phyloP scores from a whole-genome alignment of 176 grass and related monocot genomes.

The Oryza brachyantha region DNA sequence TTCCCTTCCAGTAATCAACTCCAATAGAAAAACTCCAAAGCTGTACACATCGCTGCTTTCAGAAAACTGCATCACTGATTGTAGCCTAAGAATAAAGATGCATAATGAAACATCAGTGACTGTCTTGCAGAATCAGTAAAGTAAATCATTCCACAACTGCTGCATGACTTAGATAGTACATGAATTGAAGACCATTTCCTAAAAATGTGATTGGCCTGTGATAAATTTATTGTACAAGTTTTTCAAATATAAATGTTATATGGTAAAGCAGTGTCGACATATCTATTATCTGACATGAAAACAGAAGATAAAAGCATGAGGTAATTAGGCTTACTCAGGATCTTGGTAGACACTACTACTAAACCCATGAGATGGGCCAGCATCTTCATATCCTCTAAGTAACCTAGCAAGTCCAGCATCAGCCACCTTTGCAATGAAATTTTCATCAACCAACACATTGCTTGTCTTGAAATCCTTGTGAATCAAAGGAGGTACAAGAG shows the following conservation, averaged over 20 bases:
- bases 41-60: conserved; percentile 95
- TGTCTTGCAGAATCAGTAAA: neutral
- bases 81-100: conserved; percentile 49
- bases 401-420: conserved; percentile 78
- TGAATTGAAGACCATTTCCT: neutral
- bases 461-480: conserved; percentile 91
- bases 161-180: neutral
- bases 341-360: conserved; percentile 62
- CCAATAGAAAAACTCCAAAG: conserved; percentile 93
- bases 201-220: neutral
- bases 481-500: conserved; percentile 66
- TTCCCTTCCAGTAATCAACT: conserved; percentile 83
- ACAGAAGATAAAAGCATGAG: conserved; percentile 10
- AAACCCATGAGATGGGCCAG: conserved; percentile 53
- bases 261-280: neutral
- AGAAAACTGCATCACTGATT: conserved; percentile 49
- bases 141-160: neutral
- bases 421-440: conserved; percentile 97
- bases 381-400: conserved; percentile 52
- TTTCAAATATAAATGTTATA: neutral
- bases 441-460: conserved; percentile 96
- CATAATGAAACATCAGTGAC: conserved; percentile 2
- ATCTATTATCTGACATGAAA: conserved; percentile 15
- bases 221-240: conserved; percentile 5
- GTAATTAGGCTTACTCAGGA: conserved; percentile 58